Evolutionary conservation across 2,329 filamentous ascomycete species (phyloP).

Genomic region (Aschersonia sp.): DNA sequence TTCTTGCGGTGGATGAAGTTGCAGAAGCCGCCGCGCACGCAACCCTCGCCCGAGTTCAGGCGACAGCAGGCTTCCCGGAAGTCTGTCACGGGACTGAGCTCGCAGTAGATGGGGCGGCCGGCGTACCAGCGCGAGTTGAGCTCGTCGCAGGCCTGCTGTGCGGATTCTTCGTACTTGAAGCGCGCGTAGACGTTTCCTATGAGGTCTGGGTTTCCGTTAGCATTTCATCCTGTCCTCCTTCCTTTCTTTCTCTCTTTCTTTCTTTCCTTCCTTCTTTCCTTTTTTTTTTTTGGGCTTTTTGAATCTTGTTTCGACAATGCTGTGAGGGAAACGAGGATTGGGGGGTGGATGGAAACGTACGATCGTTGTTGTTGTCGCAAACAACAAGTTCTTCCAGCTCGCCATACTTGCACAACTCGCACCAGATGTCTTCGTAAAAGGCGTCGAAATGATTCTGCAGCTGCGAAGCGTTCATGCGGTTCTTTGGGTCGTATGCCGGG

Average conservation of each 20-base stretch:
- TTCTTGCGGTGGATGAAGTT: conserved; percentile 99
- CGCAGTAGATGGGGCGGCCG: conserved; percentile 93
- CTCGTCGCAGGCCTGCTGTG: conserved; percentile 84
- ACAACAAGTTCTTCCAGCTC: conserved; percentile 96
- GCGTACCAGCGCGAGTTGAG: conserved; percentile 96
- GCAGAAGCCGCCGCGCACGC: conserved; percentile 91
- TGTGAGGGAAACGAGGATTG: background rate
- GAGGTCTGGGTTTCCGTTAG: conserved; percentile 45
- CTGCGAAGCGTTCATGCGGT: conserved; percentile 90
- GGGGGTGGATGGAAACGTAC: conserved; percentile 30
- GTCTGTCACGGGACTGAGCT: conserved; percentile 90
- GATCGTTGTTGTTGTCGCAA: conserved; percentile 99
- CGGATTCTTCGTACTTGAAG: conserved; percentile 98
- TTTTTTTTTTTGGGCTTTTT: background rate
- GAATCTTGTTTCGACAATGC: background rate
- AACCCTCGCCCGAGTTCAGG: conserved; percentile 87
- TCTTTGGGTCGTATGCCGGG: conserved; percentile 90
- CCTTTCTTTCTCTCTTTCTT: no score
- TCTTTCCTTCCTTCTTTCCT: background rate
- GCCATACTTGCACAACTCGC: conserved; percentile 98
- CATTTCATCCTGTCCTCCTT: background rate
- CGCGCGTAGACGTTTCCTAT: conserved; percentile 98
- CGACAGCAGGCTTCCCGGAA: conserved; percentile 96
- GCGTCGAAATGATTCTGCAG: conserved; percentile 99
- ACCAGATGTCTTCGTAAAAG: conserved; percentile 99